phyloP scores from a whole-genome alignment of 768 basidiomycete species.

The Agrocybe pediades region DNA sequence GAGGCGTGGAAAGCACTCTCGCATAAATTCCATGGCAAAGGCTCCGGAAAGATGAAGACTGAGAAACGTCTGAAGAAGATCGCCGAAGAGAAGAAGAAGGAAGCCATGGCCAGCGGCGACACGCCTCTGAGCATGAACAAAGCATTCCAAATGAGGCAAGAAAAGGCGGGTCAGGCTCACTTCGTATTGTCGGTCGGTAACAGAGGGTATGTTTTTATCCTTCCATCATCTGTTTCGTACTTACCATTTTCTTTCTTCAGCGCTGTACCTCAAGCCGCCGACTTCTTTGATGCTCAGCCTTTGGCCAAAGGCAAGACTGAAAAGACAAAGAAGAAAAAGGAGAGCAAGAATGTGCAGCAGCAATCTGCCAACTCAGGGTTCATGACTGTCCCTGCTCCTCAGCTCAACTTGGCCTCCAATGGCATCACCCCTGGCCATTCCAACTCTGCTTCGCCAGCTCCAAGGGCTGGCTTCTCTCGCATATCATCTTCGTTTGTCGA shows the following conservation, averaged over 20 bases:
- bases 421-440: slow-evolving; percentile 50
- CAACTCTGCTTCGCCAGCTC: slow-evolving; percentile 61
- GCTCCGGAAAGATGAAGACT: slow-evolving; percentile 94
- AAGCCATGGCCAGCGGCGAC: slow-evolving; percentile 93
- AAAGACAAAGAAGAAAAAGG: slow-evolving; percentile 82
- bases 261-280: slow-evolving; percentile 83
- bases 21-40: slow-evolving; percentile 98
- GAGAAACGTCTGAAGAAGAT: slow-evolving; percentile 97
- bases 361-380: slow-evolving; percentile 59
- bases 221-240: slow-evolving; percentile 1
- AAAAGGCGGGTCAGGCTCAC: slow-evolving; percentile 94
- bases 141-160: slow-evolving; percentile 91
- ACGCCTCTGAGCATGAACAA: slow-evolving; percentile 94
- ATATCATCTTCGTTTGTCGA: slow-evolving; percentile 60
- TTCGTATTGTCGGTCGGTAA: slow-evolving; percentile 96
- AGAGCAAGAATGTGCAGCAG: slow-evolving; percentile 54
- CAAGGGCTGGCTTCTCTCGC: slow-evolving; percentile 76
- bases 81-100: slow-evolving; percentile 94
- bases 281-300: slow-evolving; percentile 80
- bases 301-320: slow-evolving; percentile 84
- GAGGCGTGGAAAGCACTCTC: slow-evolving; percentile 99
- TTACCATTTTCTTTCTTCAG: slow-evolving; percentile 37
- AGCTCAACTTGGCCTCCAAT: slow-evolving; percentile 38
- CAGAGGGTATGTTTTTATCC: slow-evolving; percentile 63
- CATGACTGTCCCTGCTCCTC: slow-evolving; percentile 70